Percentiles rank a stretch among this genome's conserved stretches.
phyloP scores from a whole-genome alignment of 2,329 filamentous ascomycete genomes.

The Keithomyces neogunnii region DNA sequence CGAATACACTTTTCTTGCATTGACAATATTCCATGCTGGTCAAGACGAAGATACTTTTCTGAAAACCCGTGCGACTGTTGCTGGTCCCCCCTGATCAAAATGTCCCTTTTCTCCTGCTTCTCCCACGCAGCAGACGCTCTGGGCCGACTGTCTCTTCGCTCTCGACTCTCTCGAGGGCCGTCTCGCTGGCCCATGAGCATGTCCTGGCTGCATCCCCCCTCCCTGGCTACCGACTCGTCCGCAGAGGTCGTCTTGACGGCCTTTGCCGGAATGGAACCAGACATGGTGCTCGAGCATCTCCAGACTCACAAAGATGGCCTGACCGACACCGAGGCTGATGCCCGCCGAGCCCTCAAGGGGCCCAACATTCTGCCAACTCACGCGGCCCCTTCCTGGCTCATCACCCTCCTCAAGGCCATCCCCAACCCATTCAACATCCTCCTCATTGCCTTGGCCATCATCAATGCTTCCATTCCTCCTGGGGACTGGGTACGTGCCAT shows the following conservation, averaged over 20 bases:
- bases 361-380: constrained; percentile 16
- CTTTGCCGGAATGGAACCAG: constrained; percentile 12
- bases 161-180: background rate
- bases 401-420: constrained; percentile 17
- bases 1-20: no score
- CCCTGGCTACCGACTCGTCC: constrained; percentile 8
- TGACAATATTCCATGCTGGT: no score
- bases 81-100: constrained; percentile 1
- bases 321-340: constrained; percentile 12
- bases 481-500: constrained; percentile 8
- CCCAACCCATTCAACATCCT: constrained; percentile 19
- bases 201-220: constrained; percentile 8
- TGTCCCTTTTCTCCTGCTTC: constrained; percentile 3
- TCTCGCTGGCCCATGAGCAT: constrained; percentile 2
- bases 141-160: background rate
- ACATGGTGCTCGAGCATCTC: constrained; percentile 12
- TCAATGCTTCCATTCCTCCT: constrained; percentile 15
- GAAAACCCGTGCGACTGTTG: background rate
- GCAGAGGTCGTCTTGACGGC: constrained; percentile 13
- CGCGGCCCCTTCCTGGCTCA: constrained; percentile 17
- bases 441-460: constrained; percentile 16
- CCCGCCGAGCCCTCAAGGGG: constrained; percentile 14
- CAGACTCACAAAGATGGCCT: constrained; percentile 14
- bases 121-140: background rate
- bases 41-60: no score